These are phyloP conservation scores for Fusarium tjaetaba DNA, from an alignment of 2,329 filamentous ascomycete species.

Conservation along the genomic window DNA sequence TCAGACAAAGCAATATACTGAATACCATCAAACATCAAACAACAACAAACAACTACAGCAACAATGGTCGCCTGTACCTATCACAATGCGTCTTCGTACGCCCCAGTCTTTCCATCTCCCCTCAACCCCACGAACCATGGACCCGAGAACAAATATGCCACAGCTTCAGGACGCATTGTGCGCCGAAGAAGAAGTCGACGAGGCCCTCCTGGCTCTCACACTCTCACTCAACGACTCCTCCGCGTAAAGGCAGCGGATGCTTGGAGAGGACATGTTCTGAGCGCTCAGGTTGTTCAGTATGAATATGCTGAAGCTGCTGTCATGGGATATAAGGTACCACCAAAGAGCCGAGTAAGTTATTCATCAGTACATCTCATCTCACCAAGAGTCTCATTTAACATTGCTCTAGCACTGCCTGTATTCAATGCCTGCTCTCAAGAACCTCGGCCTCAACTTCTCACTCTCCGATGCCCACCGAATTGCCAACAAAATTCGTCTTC, in stretches of 20 bases:
- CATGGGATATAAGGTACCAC: constrained; percentile 1
- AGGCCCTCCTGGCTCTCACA: constrained; percentile 42
- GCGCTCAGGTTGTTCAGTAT: constrained; percentile 41
- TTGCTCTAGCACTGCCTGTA: constrained; percentile 25
- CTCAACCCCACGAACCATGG: constrained; percentile 42
- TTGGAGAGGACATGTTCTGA: constrained; percentile 50
- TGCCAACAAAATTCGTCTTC: constrained; percentile 34
- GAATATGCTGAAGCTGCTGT: constrained; percentile 27
- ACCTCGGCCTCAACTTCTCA: constrained; percentile 36
- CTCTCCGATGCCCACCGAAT: constrained; percentile 28
- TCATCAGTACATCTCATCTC: not conserved
- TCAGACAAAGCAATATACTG: constrained; percentile 7
- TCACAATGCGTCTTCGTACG: constrained; percentile 35
- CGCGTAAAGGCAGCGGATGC: constrained; percentile 55
- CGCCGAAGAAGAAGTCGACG: constrained; percentile 34
- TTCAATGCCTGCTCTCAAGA: constrained; percentile 28
- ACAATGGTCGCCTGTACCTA: constrained; percentile 31
- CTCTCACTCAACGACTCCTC: constrained; percentile 54
- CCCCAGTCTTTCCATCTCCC: constrained; percentile 42
- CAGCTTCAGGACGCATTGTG: constrained; percentile 23
- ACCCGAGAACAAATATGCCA: constrained; percentile 18
- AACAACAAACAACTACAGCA: not conserved
- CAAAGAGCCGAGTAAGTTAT: constrained; percentile 32
- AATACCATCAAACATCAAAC: constrained; percentile 1
- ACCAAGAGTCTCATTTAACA: constrained; percentile 1